Evolutionary conservation across 768 basidiomycete species (phyloP), one percentile per base, ranked within the genome.

Genomic region (Pleurotus tuber-regium): DNA sequence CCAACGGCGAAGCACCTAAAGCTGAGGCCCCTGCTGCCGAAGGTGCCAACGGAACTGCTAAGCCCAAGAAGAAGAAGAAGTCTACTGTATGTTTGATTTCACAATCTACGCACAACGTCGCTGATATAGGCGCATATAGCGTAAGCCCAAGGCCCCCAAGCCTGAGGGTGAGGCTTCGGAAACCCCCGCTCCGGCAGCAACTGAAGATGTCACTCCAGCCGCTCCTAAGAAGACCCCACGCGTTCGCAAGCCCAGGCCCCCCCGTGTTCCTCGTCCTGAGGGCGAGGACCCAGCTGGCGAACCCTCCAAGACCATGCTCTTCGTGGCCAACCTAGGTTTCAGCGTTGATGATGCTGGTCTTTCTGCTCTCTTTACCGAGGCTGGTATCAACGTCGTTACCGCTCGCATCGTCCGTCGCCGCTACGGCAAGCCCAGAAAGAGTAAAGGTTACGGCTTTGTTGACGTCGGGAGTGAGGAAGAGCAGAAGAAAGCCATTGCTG

Each of bases 241-340:
- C 60, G 56, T 66, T 55, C 83, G 82, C 68, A 87, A 79, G 68
- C 71, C 76, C 59, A 84, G 73, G 62, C 62, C 71, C 18, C 77
- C 78, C 49, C 87, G 84, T 50, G 64, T 77, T 50, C 70, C 76
- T 47, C 90, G 90, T 61, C 79, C 88, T 24, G 80, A 76, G 25
- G 92, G 90, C 48, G 87, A 92, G 68, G 88, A 89, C 54, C 92
- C 93, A 24, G 76, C 73, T 49, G 93, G 93, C 61, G 92, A 92
- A 66, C 91, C 87, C 25, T 93, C 91, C 66, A 87, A 87, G 76
- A 88, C 79, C 52, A 84, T 91, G 73, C 78, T 98, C 59, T 98
- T 98, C 62, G 94, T 98, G 60, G 96, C 95, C 73, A 98, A 98
- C 76, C 92, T 98, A 54, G 92, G 93, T 39, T 98, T 98, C 83